Conservation (phyloP, 805 yeast genomes). For the Cyberlindnera galapagoensis region DNA sequence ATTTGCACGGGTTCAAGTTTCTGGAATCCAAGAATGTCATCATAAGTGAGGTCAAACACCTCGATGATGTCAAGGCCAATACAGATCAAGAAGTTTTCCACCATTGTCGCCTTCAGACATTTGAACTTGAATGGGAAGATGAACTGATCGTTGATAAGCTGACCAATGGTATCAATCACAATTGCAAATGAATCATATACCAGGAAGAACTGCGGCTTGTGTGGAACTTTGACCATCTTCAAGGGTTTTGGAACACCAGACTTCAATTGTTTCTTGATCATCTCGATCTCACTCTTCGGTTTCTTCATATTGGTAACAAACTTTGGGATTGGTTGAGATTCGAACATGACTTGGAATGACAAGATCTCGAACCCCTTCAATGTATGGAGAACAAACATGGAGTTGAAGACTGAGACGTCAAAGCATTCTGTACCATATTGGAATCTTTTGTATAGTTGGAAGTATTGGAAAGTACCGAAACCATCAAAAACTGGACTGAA, state of each 20-base stretch:
- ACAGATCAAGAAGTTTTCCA: slow-evolving; percentile 42
- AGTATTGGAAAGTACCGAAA: slow-evolving; percentile 34
- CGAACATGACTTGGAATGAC: slow-evolving; percentile 49
- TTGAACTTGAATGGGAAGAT: slow-evolving; percentile 36
- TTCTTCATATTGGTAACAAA: slow-evolving; percentile 24
- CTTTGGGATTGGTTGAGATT: slow-evolving; percentile 52
- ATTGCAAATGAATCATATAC: slow-evolving; percentile 70
- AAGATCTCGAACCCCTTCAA: slow-evolving; percentile 61
- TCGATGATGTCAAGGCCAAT: slow-evolving; percentile 66
- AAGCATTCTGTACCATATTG: slow-evolving; percentile 49
- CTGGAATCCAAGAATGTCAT: slow-evolving; percentile 28
- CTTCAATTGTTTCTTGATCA: slow-evolving; percentile 34
- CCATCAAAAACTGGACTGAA: slow-evolving; percentile 52
- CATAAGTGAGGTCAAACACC: slow-evolving; percentile 51
- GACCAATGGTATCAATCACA: slow-evolving; percentile 54
- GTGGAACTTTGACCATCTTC: slow-evolving; percentile 56
- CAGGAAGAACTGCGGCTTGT: slow-evolving; percentile 46
- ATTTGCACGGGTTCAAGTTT: slow-evolving; percentile 53
- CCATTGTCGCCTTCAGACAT: slow-evolving; percentile 34
- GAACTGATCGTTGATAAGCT: slow-evolving; percentile 35
- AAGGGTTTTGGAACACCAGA: slow-evolving; percentile 41
- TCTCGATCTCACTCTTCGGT: slow-evolving; percentile 27
- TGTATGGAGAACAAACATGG: slow-evolving; percentile 61
- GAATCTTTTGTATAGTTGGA: slow-evolving; percentile 40
- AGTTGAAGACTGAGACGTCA: slow-evolving; percentile 57